Evolutionary conservation across 768 basidiomycete species (phyloP).

Genomic region (Tremella fuciformis): DNA sequence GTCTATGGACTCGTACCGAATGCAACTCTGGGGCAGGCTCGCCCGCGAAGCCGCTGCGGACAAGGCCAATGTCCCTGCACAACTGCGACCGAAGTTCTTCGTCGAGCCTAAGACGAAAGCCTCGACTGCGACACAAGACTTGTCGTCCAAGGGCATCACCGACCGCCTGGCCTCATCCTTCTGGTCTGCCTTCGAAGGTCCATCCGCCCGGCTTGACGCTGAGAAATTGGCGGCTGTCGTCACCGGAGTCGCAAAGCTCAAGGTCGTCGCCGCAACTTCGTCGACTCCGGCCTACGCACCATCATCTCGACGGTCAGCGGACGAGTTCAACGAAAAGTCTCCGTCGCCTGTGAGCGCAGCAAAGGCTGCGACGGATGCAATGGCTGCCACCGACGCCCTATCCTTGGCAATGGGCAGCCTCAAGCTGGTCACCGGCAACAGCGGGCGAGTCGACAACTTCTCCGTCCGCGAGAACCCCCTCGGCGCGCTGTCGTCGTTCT

Average conservation of each 20-base stretch:
- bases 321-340: conserved; percentile 17
- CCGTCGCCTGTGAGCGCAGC: background rate
- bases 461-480: conserved; percentile 37
- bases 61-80: conserved; percentile 34
- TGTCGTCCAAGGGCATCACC: conserved; percentile 33
- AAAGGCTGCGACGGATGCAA: background rate
- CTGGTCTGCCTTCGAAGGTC: conserved; percentile 43
- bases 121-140: conserved; percentile 17
- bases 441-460: background rate
- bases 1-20: conserved; percentile 76
- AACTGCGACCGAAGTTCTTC: conserved; percentile 49
- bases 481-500: conserved; percentile 16
- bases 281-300: too few relatives aligned
- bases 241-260: conserved; percentile 37
- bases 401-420: conserved; percentile 27
- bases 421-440: conserved; percentile 32
- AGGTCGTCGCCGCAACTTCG: conserved; percentile 15
- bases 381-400: conserved; percentile 19
- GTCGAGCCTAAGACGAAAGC: conserved; percentile 18
- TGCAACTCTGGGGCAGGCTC: conserved; percentile 91
- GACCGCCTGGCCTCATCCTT: conserved; percentile 43
- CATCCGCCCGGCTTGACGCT: conserved; percentile 27
- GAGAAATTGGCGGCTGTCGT: conserved; percentile 47
- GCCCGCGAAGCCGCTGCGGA: conserved; percentile 62
- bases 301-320: conserved; percentile 2